Evolutionary conservation across 2,329 filamentous ascomycete genomes (phyloP), one percentile per base, ranked within the genome.

Genomic region (Emergomyces pasteurianus): DNA sequence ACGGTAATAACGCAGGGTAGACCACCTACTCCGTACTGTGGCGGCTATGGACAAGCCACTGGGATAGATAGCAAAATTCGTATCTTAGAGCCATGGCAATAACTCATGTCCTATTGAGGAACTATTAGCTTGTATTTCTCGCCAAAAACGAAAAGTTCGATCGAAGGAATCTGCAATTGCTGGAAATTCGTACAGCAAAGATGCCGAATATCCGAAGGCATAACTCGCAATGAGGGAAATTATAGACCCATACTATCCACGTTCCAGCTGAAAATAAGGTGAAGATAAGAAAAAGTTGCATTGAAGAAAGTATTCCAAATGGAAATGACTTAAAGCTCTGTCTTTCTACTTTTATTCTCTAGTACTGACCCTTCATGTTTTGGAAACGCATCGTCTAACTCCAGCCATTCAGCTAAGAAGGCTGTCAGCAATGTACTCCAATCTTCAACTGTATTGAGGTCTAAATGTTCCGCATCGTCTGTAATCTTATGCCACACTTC

Each of bases 371-470:
- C 66, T 61, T 60, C 57, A 34, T 56, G n/a, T 46, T 63, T 60
- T 43, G 47, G 42, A 47, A 85, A 73, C 63, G 74, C 81, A 0
- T 79, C 83, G 64, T 86, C 85, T 63, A 97, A 74, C 66, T 95
- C 92, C 83, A 97, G 84, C 91, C 92, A 97, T 75, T 97, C 92
- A 0, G 89, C 86, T 40, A 86, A 83, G 76, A 97, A 99, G 0
- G 86, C 92, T 0, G 88, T 87, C 7, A 92, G 79, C 56, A 99
- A 86, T 71, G 83, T 86, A 21, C 88, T 84, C 94, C 94, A 99
- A 73, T 99, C 94, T 67, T 88, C 83, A 42, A 92, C 83, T 0
- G 89, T 92, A 9, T 83, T 79, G 66, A 87, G 77, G 72, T 99
- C 90, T 60, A 99, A 76, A 74, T 97, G 88, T 66, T 86, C 85